These are phyloP conservation scores for Colletotrichum spinosum DNA, from an alignment of 2,329 filamentous ascomycete genomes.

Conservation along the genomic window DNA sequence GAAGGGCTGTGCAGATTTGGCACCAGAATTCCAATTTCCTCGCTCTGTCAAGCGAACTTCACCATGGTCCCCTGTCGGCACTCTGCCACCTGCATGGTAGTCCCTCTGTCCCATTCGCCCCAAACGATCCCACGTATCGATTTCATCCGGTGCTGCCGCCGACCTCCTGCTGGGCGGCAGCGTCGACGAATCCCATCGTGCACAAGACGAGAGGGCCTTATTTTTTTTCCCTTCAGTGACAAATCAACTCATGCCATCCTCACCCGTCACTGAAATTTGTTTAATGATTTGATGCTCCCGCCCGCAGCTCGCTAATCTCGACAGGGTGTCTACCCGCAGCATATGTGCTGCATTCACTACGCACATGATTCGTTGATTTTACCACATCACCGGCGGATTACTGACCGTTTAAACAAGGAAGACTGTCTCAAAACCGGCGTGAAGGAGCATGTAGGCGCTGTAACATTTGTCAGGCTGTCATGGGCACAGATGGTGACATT, in stretches of 20 bases:
- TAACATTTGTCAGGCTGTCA: no score
- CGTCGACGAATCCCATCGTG: constrained; percentile 18
- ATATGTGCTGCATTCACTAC: not conserved
- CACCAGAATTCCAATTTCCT: constrained; percentile 25
- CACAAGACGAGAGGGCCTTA: constrained; percentile 20
- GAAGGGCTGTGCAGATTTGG: constrained; percentile 8
- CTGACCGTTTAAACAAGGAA: not conserved
- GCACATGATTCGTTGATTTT: not conserved
- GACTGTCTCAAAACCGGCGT: not conserved
- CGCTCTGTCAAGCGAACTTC: constrained; percentile 24
- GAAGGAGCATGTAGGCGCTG: not conserved
- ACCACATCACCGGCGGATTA: not conserved
- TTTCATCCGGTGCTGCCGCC: constrained; percentile 13
- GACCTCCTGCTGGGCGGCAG: not conserved
- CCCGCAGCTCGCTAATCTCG: not conserved
- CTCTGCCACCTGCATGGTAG: not conserved
- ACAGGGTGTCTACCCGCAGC: constrained; percentile 22
- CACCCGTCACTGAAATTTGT: not conserved
- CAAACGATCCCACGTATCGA: constrained; percentile 27
- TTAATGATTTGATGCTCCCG: constrained; percentile 8
- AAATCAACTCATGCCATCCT: not conserved
- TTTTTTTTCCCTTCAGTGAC: not conserved
- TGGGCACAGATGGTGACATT: no score
- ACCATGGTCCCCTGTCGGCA: constrained; percentile 8
- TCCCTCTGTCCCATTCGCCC: constrained; percentile 22